Base-by-base conservation (phyloP, 208 protist genomes). In the Leishmania arabica region DNA sequence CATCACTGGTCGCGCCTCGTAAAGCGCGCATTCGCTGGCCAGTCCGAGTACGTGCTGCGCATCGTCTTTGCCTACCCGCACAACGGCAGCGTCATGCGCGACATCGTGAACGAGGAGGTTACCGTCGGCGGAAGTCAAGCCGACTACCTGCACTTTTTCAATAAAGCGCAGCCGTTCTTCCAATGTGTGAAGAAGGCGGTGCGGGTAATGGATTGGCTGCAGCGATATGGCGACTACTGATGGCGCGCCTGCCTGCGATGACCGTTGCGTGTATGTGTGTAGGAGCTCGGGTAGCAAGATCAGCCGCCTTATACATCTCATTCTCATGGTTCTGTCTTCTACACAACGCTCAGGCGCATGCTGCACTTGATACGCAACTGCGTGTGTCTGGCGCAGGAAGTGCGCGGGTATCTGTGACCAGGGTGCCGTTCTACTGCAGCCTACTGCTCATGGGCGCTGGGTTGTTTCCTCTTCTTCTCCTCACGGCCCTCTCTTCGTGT, bases 31-130 rank as follows among this genome's bases (percentile, higher is more conserved):
- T 92, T 93, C 58, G 83, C 82, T 19, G 69, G 74, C 47, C 89
- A 93, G 77, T 86, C 75, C 37, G 89, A 93, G 62, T 96, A 96
- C 76, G 78, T 86, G 62, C 82, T 89, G 74, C 86, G 91, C 24
- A 77, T 90, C 17, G 69, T 95, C 77, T 96, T 96, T 73, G 81
- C 93, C 58, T 96, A 92, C 77, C 93, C 93, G 11, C 90, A 96
- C 84, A 95, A 96, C 64, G 91, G 88, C 75, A 92, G 80, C 53
- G 83, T 94, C 31, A 94, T 94, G 90, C 86, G 81, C 8, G 83
- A 87, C 79, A 78, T 94, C 45, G 82, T 94, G 71, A 93, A 96
- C 77, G 78, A 89, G 11, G 77, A 88, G 9, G 66, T 78, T 15
- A 80, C 77, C 47, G 47, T 75, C 21, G 60, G 82, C 15, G 79